Conservation (phyloP, 2,329 filamentous ascomycete genomes). For the Seiridium cupressi region DNA sequence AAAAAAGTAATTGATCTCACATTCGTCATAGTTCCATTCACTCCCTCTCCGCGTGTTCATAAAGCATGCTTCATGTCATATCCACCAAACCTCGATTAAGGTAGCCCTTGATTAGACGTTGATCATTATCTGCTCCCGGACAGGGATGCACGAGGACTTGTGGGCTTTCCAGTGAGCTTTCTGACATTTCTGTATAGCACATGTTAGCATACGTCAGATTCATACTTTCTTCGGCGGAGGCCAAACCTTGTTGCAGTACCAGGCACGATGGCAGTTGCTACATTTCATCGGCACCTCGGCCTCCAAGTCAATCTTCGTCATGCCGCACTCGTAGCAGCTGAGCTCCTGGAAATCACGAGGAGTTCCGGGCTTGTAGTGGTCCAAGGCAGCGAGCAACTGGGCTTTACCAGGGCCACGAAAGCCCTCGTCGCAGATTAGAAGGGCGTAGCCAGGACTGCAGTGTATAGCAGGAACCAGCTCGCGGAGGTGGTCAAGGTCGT, state of each 20-base stretch:
- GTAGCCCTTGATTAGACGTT: too few relatives aligned
- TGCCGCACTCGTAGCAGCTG: conserved; percentile 1
- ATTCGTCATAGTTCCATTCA: too few relatives aligned
- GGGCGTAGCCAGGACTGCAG: background rate
- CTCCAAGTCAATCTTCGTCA: background rate
- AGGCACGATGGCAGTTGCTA: background rate
- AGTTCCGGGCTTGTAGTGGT: background rate
- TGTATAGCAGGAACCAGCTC: background rate
- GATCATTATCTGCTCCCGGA: too few relatives aligned
- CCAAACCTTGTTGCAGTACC: background rate
- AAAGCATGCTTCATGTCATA: too few relatives aligned
- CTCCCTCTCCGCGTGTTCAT: too few relatives aligned
- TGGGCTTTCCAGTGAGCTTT: background rate
- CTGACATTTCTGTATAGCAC: background rate
- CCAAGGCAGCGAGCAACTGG: background rate
- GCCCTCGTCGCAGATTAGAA: background rate
- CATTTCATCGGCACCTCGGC: background rate
- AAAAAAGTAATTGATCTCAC: too few relatives aligned
- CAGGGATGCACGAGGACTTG: background rate
- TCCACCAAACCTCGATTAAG: too few relatives aligned
- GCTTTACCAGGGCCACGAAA: background rate
- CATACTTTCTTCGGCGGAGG: background rate
- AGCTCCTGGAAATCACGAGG: background rate
- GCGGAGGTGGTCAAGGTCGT: background rate
- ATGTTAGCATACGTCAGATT: background rate